Evolutionary conservation across 179 eudicot species (phyloP).

Genomic region (Carnegiea gigantea): DNA sequence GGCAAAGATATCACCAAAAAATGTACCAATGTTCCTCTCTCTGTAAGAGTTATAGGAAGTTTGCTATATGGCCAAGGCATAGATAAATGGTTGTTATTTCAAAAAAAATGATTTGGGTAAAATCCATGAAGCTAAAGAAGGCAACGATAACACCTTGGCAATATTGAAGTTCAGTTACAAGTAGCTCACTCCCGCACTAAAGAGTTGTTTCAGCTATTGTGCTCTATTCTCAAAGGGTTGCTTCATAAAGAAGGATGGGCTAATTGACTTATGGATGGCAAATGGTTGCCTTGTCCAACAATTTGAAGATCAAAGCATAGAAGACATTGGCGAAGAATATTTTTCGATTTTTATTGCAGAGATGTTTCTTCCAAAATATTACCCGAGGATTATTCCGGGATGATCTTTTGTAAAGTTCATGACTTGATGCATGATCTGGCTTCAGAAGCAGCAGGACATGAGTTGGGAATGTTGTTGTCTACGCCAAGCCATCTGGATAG

Average conservation of each 20-base stretch:
- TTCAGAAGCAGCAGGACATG: background rate
- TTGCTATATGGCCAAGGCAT: background rate
- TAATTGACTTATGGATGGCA: slow-evolving; percentile 16
- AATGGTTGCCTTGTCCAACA: background rate
- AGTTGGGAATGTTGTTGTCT: background rate
- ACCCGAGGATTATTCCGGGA: no score
- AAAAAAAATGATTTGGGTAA: background rate
- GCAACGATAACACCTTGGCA: background rate
- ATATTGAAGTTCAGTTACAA: slow-evolving; percentile 5
- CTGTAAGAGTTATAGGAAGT: slow-evolving; percentile 3
- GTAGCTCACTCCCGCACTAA: background rate
- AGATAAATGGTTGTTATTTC: background rate
- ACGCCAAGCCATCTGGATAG: background rate
- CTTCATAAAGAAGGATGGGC: background rate
- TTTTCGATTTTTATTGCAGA: background rate
- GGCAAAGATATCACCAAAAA: slow-evolving; percentile 8
- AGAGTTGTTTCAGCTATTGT: slow-evolving; percentile 17
- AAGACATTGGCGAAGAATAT: background rate
- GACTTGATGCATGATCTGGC: slow-evolving; percentile 23
- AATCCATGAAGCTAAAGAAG: no score
- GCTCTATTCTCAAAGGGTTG: slow-evolving; percentile 11
- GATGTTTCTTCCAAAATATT: slow-evolving; percentile 12
- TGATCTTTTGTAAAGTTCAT: slow-evolving; percentile 2
- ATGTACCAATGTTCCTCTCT: slow-evolving; percentile 13
- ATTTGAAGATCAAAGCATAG: background rate